A percentile compares a stretch with the other conserved stretches of the same genome.
These are phyloP conservation scores for Coffea canephora DNA, from an alignment of 257 asterid species.

Conservation along the genomic window DNA sequence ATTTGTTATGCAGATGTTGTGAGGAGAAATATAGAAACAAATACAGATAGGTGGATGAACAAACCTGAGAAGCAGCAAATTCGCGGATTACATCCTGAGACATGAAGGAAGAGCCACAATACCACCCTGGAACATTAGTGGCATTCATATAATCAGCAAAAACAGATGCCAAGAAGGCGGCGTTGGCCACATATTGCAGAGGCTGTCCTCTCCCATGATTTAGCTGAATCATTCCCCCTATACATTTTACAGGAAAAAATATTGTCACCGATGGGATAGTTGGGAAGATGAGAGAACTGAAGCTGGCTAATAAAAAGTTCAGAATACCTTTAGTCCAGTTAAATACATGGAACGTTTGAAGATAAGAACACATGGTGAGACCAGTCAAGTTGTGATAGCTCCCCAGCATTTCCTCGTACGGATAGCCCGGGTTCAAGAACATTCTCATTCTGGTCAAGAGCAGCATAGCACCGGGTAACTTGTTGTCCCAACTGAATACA, in stretches of 20 bases:
- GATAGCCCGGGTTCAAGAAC: conserved; percentile 77
- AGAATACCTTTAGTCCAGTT: conserved; percentile 65
- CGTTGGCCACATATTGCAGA: conserved; percentile 75
- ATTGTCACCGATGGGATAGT: neutral
- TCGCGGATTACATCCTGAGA: conserved; percentile 36
- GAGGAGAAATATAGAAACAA: neutral
- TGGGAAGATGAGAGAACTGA: neutral
- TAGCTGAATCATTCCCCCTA: conserved; percentile 75
- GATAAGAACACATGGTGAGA: conserved; percentile 83
- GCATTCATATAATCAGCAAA: conserved; percentile 76
- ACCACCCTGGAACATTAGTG: conserved; percentile 70
- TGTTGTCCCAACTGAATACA: conserved; percentile 85
- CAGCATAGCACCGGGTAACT: conserved; percentile 85
- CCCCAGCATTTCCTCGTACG: conserved; percentile 74
- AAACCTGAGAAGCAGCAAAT: conserved; percentile 79
- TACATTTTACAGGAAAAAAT: neutral
- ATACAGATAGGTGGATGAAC: neutral
- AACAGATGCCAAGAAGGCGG: conserved; percentile 82
- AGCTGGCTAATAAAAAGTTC: neutral
- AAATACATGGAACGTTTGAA: conserved; percentile 53
- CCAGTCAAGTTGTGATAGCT: conserved; percentile 65
- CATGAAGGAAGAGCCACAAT: conserved; percentile 56
- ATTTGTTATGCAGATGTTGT: neutral
- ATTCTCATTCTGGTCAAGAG: conserved; percentile 61
- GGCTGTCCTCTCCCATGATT: conserved; percentile 56